Percentiles rank a stretch among this genome's conserved stretches.
phyloP scores from a whole-genome alignment of 768 basidiomycete species.

The Terana coerulea region DNA sequence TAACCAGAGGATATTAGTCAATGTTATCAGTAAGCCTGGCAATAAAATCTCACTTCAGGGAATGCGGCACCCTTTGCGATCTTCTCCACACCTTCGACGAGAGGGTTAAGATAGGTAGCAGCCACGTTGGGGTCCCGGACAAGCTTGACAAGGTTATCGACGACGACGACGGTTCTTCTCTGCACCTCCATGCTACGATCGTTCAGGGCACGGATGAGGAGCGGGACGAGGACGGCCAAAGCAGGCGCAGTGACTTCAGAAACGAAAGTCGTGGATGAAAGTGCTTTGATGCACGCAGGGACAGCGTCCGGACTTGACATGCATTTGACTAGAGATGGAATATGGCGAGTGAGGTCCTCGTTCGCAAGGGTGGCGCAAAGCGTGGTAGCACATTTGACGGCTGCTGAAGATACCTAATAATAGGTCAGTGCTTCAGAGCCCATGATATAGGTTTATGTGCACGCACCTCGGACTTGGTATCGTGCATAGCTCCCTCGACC shows the following conservation, averaged over 20 bases:
- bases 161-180: slow-evolving; percentile 88
- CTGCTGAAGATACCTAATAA: slow-evolving; percentile 79
- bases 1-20: slow-evolving; percentile 21
- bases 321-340: slow-evolving; percentile 85
- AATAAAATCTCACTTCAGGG: slow-evolving; percentile 65
- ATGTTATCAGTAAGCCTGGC: slow-evolving; percentile 1
- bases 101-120: slow-evolving; percentile 79
- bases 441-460: slow-evolving; percentile 6
- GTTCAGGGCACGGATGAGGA: slow-evolving; percentile 86
- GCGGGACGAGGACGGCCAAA: slow-evolving; percentile 90
- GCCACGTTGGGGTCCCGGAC: slow-evolving; percentile 90
- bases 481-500: slow-evolving; percentile 90
- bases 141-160: slow-evolving; percentile 96
- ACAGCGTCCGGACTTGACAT: slow-evolving; percentile 91
- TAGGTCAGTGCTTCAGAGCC: slow-evolving; percentile 1
- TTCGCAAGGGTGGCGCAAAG: slow-evolving; percentile 91
- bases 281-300: slow-evolving; percentile 88
- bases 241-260: slow-evolving; percentile 97
- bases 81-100: slow-evolving; percentile 88
- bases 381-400: slow-evolving; percentile 84
- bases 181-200: slow-evolving; percentile 97
- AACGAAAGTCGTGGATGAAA: slow-evolving; percentile 94
- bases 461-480: slow-evolving; percentile 90
- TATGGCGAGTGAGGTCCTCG: slow-evolving; percentile 87
- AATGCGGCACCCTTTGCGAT: slow-evolving; percentile 91